Conservation (phyloP, 2,329 filamentous ascomycete genomes). For the Periconia sp. region DNA sequence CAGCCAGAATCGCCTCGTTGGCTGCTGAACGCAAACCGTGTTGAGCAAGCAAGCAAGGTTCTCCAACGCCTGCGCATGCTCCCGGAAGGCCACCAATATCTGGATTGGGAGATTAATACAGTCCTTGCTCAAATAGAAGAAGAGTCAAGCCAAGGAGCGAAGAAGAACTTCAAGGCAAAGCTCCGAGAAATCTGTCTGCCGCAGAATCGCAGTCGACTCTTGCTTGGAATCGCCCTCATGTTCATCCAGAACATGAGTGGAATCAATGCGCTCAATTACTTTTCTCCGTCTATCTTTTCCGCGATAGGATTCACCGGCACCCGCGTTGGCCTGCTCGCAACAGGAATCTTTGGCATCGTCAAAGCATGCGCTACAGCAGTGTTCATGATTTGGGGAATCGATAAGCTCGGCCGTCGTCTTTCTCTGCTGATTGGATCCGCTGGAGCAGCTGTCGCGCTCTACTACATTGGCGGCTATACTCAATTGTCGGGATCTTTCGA, state of each 20-base stretch:
- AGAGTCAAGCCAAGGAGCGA: slow-evolving; percentile 12
- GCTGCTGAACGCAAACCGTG: slow-evolving; percentile 28
- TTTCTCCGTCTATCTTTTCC: slow-evolving; percentile 41
- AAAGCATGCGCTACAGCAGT: slow-evolving; percentile 44
- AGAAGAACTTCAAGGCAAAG: slow-evolving; percentile 32
- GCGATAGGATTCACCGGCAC: slow-evolving; percentile 50
- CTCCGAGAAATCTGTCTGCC: slow-evolving; percentile 29
- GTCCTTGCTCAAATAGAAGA: slow-evolving; percentile 36
- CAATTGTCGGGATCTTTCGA: slow-evolving; percentile 21
- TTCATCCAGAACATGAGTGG: slow-evolving; percentile 40
- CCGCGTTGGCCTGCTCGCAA: slow-evolving; percentile 48
- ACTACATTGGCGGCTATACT: slow-evolving; percentile 55
- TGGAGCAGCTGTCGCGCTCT: slow-evolving; percentile 53
- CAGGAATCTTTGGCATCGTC: slow-evolving; percentile 53
- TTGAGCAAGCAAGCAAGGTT: slow-evolving; percentile 45
- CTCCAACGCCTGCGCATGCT: slow-evolving; percentile 51
- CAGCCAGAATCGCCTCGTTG: slow-evolving; percentile 41
- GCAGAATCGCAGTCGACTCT: slow-evolving; percentile 42
- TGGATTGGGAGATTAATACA: slow-evolving; percentile 54
- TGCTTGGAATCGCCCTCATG: slow-evolving; percentile 42
- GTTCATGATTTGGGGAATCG: slow-evolving; percentile 43
- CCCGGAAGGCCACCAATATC: slow-evolving; percentile 44
- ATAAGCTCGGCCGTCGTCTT: slow-evolving; percentile 44
- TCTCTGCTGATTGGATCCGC: slow-evolving; percentile 52
- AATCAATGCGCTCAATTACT: slow-evolving; percentile 41